Evolutionary conservation across 2,329 filamentous ascomycete genomes (phyloP).

Genomic region (Sporothrix schenckii): DNA sequence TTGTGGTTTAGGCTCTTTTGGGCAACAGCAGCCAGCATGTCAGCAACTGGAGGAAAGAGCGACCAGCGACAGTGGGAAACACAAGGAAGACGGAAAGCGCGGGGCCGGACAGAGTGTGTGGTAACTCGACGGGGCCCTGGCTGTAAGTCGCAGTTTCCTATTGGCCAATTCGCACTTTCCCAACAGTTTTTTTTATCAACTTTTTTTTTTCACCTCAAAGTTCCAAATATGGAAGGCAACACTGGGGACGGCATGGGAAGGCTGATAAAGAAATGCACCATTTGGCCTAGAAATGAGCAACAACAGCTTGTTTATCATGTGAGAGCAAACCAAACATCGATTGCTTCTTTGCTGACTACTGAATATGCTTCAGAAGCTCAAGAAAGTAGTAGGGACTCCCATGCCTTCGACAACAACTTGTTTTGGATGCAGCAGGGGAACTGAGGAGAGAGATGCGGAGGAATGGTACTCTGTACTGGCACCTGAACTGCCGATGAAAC

Average conservation of each 20-base stretch:
- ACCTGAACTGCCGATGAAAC: conserved; percentile 24
- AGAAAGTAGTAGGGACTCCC: not conserved
- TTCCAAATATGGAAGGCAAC: conserved; percentile 22
- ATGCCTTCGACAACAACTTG: not conserved
- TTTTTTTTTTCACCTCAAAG: conserved; percentile 1
- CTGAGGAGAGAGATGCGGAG: not conserved
- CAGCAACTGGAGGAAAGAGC: not conserved
- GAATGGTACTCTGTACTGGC: not conserved
- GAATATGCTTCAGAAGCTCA: not conserved
- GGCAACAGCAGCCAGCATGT: not conserved
- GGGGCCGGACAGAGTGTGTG: conserved; percentile 9
- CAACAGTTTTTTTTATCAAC: conserved; percentile 33
- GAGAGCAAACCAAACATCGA: not conserved
- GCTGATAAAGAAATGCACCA: not conserved
- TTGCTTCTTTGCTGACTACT: not conserved
- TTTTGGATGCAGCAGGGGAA: not conserved
- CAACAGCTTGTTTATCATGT: not conserved
- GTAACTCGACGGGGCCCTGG: not conserved
- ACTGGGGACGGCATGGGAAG: conserved; percentile 8
- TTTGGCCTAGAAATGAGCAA: not conserved
- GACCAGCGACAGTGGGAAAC: not conserved
- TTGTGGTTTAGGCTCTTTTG: conserved; percentile 11
- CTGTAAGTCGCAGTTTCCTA: conserved; percentile 34
- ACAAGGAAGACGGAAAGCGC: not conserved
- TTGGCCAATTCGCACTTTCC: conserved; percentile 35